These are phyloP conservation scores for Amorphotheca resinae DNA, from an alignment of 495 filamentous ascomycete species.

Conservation along the genomic window DNA sequence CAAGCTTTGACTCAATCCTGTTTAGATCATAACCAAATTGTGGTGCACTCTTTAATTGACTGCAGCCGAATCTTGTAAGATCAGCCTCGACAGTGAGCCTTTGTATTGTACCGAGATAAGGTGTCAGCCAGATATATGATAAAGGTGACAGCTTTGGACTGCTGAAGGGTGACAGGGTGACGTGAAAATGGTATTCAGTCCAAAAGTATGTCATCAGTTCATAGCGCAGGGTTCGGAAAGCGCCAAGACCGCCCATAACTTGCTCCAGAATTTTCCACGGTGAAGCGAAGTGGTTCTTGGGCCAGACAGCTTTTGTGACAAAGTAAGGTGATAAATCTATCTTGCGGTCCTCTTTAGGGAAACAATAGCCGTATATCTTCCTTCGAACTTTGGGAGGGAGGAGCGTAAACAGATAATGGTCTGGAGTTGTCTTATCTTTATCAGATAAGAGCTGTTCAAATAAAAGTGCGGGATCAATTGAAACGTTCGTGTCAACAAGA, in stretches of 20 bases:
- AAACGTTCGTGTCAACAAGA: neutral
- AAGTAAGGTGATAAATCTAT: conserved; percentile 12
- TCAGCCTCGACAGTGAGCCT: conserved; percentile 18
- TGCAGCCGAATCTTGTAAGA: conserved; percentile 16
- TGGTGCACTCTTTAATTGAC: conserved; percentile 1
- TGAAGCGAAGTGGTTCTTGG: conserved; percentile 7
- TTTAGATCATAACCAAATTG: conserved; percentile 4
- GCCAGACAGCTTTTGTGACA: conserved; percentile 12
- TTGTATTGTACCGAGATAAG: conserved; percentile 11
- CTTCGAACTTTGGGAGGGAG: conserved; percentile 9
- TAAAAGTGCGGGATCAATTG: neutral
- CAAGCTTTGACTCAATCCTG: conserved; percentile 4
- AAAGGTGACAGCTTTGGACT: conserved; percentile 16
- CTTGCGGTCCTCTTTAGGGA: conserved; percentile 7
- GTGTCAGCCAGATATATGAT: conserved; percentile 11
- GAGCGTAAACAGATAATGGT: conserved; percentile 5
- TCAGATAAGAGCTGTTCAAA: conserved; percentile 1
- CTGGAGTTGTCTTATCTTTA: neutral
- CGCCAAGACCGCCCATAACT: conserved; percentile 12
- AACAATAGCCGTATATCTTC: conserved; percentile 14
- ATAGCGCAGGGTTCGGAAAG: conserved; percentile 7
- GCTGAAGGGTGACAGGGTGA: conserved; percentile 13
- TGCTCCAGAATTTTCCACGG: conserved; percentile 16
- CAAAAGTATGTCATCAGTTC: conserved; percentile 20
- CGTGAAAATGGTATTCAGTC: conserved; percentile 18